Percentiles rank a stretch among this genome's conserved stretches.
These are phyloP conservation scores for Pseudogymnoascus sp. DNA, from an alignment of 2,329 filamentous ascomycete species.

Conservation along the genomic window DNA sequence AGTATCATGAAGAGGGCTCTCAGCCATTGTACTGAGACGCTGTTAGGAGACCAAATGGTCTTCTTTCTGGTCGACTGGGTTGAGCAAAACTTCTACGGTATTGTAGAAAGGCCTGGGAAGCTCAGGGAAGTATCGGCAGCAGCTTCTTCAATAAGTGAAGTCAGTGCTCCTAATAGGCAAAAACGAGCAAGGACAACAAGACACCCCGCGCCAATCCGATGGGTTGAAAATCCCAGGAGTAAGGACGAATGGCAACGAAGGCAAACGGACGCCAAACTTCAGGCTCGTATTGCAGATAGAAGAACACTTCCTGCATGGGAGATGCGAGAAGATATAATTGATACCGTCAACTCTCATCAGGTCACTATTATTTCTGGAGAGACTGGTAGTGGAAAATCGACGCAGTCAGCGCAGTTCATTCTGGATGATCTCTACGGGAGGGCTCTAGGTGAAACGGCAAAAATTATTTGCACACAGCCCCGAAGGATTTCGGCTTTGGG, in stretches of 20 bases:
- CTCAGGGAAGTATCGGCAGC: constrained; percentile 79
- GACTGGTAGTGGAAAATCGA: constrained; percentile 94
- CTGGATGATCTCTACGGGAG: constrained; percentile 80
- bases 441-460: constrained; percentile 67
- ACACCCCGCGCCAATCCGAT: constrained; percentile 54
- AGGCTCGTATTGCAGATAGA: constrained; percentile 67
- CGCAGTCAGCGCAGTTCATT: constrained; percentile 92
- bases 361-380: constrained; percentile 97
- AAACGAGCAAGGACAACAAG: constrained; percentile 32
- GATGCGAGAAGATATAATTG: constrained; percentile 67
- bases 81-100: constrained; percentile 72
- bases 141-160: constrained; percentile 56
- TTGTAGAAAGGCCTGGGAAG: constrained; percentile 77
- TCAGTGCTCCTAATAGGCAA: constrained; percentile 19
- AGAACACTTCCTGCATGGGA: constrained; percentile 81
- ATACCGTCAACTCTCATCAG: constrained; percentile 67
- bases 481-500: constrained; percentile 90
- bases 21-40: constrained; percentile 52
- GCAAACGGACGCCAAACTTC: constrained; percentile 57
- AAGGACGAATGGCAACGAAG: constrained; percentile 62
- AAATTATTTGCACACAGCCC: constrained; percentile 93
- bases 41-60: constrained; percentile 81
- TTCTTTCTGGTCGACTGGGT: constrained; percentile 90
- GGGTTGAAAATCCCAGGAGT: constrained; percentile 53
- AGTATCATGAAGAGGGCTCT: constrained; percentile 76